Evolutionary conservation across 306 rosid species (phyloP), one percentile per base, ranked within the genome.

Genomic region (Comarum palustre): DNA sequence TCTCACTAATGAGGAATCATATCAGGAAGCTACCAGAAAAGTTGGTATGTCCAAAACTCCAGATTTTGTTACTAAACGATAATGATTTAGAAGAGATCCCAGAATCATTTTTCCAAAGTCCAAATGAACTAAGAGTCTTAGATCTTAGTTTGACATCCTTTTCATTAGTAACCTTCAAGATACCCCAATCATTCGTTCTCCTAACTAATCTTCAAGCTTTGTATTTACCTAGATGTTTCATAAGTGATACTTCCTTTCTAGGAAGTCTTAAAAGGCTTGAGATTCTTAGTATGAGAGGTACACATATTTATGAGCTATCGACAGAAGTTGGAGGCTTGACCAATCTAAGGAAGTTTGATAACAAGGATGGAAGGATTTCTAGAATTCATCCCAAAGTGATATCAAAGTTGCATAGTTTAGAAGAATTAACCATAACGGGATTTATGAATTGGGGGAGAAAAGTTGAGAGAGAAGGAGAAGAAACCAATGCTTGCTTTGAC

Each of bases 331-430:
- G 62, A 57, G 34, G 5, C 1, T 57, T 57, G 17, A 24, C 8
- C 62, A 57, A 57, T 24, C 62, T 57, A 11, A 57, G 8, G 17
- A 24, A 11, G 3, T 57, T 57, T 0, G 34, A 57, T 57, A 12
- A 25, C 62, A 24, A 3, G 0, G 32, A 3, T 3, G 7, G 2
- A 24, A 0, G 0, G 0, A 11, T 24, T 4, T 0, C 0, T 1
- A 57, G 8, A 25, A 12, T 57, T 57, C 34, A 34, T 12, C 4
- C 17, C 0, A 12, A 25, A 25, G 34, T 57, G 3, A 57, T 57
- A 57, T 57, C 62, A 1, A 57, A 25, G 62, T 11, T 57, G 3
- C 34, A 22, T 57, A 57, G 2, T 3, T 57, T 57, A 25, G 62
- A 24, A 57, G 62, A 57, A 24, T 3, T 57, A 1, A 12, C 24